Evolutionary conservation across 148 eudicot genomes (phyloP).

Genomic region (Arctostaphylos glauca): DNA sequence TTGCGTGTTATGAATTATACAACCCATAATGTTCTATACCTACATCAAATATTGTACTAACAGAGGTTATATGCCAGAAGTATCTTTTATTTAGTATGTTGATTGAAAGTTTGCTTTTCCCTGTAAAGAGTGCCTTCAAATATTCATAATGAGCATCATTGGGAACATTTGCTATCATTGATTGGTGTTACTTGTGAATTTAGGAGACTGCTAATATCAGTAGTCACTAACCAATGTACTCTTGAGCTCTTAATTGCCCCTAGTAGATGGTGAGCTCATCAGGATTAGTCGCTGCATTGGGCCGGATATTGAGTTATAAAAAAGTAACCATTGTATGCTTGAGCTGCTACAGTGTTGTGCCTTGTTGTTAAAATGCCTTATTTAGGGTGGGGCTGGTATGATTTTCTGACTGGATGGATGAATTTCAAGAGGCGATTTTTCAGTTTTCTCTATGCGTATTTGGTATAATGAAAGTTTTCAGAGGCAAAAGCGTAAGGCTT

Average conservation of each 20-base stretch:
- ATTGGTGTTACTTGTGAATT: not conserved
- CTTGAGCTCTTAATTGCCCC: not conserved
- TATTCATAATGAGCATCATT: not conserved
- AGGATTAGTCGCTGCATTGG: too few species aligned
- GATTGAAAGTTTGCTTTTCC: not conserved
- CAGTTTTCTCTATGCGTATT: not conserved
- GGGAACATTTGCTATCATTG: not conserved
- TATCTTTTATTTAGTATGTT: not conserved
- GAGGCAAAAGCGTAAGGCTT: too few species aligned
- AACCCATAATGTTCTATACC: too few species aligned
- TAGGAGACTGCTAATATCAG: not conserved
- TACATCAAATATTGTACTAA: not conserved
- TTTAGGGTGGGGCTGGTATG: not conserved
- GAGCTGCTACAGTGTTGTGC: not conserved
- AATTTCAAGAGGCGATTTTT: not conserved
- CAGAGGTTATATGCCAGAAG: not conserved
- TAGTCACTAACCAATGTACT: not conserved
- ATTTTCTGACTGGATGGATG: not conserved
- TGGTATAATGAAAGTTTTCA: not conserved
- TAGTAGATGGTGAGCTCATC: too few species aligned
- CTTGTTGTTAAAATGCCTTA: not conserved
- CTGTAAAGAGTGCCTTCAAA: not conserved
- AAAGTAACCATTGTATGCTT: not conserved
- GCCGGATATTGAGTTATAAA: too few species aligned
- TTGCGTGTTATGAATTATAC: not conserved